Conservation (phyloP, 228 moss, liverwort and hornwort genomes). For the Sphagnum fallax region DNA sequence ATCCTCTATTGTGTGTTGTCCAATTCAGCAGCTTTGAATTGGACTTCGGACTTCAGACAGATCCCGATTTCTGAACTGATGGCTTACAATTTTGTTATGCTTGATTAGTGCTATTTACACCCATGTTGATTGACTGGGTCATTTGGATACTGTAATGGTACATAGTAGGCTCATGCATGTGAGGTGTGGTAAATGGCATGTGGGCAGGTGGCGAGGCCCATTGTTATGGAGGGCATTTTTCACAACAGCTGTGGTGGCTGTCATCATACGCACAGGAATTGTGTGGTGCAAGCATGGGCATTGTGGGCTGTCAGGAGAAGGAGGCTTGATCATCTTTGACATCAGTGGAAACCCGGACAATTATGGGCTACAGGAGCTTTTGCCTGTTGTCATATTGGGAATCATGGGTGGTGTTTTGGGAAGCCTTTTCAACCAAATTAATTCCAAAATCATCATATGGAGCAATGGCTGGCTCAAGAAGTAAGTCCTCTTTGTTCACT, state of each 20-base stretch:
- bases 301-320: conserved; percentile 84
- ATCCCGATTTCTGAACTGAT: too few species aligned
- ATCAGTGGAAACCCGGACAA: conserved; percentile 52
- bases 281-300: conserved; percentile 67
- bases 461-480: conserved; percentile 49
- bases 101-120: too few species aligned
- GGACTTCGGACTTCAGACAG: too few species aligned
- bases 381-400: conserved; percentile 61
- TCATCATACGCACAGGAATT: conserved; percentile 68
- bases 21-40: too few species aligned
- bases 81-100: neutral
- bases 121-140: too few species aligned
- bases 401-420: conserved; percentile 68
- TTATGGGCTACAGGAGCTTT: conserved; percentile 61
- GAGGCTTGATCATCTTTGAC: conserved; percentile 87
- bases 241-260: conserved; percentile 86
- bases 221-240: conserved; percentile 93
- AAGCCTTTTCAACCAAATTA: conserved; percentile 76
- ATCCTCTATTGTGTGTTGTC: too few species aligned
- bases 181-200: too few species aligned
- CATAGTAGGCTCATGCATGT: too few species aligned
- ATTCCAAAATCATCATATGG: conserved; percentile 50
- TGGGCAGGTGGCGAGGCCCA: conserved; percentile 86
- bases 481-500: conserved; percentile 18
- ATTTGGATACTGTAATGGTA: too few species aligned